These are phyloP conservation scores for Trichoderma sp. DNA, from an alignment of 2,329 filamentous ascomycete species.

Conservation along the genomic window DNA sequence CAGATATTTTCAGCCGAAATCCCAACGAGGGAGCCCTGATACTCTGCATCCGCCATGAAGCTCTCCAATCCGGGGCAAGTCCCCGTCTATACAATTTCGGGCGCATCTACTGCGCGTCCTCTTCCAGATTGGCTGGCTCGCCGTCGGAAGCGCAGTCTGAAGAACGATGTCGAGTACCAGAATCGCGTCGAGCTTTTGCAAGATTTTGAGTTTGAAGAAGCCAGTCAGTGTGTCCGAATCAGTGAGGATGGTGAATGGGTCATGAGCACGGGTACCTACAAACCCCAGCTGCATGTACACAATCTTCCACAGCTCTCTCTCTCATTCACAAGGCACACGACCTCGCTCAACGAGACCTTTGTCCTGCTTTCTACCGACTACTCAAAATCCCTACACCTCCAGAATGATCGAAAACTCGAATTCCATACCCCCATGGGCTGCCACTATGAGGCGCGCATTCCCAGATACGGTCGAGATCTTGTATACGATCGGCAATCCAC, in stretches of 20 bases:
- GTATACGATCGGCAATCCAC: conserved; percentile 78
- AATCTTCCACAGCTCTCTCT: conserved; percentile 88
- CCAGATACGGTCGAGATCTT: conserved; percentile 87
- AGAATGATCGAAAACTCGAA: conserved; percentile 86
- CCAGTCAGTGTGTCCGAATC: conserved; percentile 82
- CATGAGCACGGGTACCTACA: conserved; percentile 83
- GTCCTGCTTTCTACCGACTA: conserved; percentile 86
- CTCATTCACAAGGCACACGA: conserved; percentile 91
- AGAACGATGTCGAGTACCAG: conserved; percentile 88
- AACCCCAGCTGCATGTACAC: conserved; percentile 79
- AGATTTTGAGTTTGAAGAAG: conserved; percentile 97
- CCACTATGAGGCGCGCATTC: conserved; percentile 85
- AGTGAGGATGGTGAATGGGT: conserved; percentile 97
- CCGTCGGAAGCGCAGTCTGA: conserved; percentile 84
- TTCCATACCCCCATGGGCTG: conserved; percentile 88
- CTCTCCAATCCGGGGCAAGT: conserved; percentile 78
- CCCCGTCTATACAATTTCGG: conserved; percentile 92
- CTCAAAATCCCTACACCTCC: conserved; percentile 89
- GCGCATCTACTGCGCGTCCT: conserved; percentile 79
- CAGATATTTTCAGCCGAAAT: not conserved
- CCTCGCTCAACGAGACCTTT: conserved; percentile 88
- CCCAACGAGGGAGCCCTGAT: not conserved
- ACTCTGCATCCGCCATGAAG: conserved; percentile 58
- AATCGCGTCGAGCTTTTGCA: conserved; percentile 93
- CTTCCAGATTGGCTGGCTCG: conserved; percentile 94